These are phyloP conservation scores for Paragyromitra xinjiangensis DNA, from an alignment of 495 filamentous ascomycete genomes.

Conservation along the genomic window DNA sequence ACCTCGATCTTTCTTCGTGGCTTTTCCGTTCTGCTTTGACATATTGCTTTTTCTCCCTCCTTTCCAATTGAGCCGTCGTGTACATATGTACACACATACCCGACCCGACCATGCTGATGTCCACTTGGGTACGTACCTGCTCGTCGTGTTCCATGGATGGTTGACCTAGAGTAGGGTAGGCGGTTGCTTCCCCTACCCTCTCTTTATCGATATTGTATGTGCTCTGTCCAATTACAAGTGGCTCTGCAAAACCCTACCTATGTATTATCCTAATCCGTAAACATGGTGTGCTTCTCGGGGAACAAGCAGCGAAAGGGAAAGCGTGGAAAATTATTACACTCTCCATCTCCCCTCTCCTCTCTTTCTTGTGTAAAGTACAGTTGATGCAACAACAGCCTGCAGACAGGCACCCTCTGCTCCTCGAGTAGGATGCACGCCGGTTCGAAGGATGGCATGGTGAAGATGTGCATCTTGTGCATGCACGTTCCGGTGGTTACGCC, in stretches of 20 bases:
- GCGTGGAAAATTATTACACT: conserved; percentile 36
- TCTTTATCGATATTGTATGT: conserved; percentile 16
- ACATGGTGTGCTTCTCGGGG: conserved; percentile 45
- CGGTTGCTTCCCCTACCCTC: neutral
- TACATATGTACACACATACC: conserved; percentile 44
- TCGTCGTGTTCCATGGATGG: conserved; percentile 29
- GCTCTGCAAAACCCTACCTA: conserved; percentile 18
- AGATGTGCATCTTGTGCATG: conserved; percentile 51
- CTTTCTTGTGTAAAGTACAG: conserved; percentile 17
- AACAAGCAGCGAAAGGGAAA: conserved; percentile 52
- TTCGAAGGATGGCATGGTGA: conserved; percentile 39
- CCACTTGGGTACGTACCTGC: conserved; percentile 46
- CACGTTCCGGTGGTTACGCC: conserved; percentile 49
- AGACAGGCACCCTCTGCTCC: conserved; percentile 46
- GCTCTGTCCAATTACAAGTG: conserved; percentile 12
- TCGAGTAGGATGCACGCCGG: conserved; percentile 36
- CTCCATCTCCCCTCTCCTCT: conserved; percentile 3
- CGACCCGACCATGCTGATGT: conserved; percentile 48
- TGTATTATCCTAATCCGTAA: conserved; percentile 10
- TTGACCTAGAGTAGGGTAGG: conserved; percentile 31
- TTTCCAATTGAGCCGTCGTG: conserved; percentile 44
- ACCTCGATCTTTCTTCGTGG: conserved; percentile 41
- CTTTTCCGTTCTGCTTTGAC: conserved; percentile 27
- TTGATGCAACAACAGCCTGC: conserved; percentile 15
- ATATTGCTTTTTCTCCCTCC: conserved; percentile 28